Evolutionary conservation across 371 early-diverging fungal genomes (phyloP).

Genomic region (Lichtheimia corymbifera): DNA sequence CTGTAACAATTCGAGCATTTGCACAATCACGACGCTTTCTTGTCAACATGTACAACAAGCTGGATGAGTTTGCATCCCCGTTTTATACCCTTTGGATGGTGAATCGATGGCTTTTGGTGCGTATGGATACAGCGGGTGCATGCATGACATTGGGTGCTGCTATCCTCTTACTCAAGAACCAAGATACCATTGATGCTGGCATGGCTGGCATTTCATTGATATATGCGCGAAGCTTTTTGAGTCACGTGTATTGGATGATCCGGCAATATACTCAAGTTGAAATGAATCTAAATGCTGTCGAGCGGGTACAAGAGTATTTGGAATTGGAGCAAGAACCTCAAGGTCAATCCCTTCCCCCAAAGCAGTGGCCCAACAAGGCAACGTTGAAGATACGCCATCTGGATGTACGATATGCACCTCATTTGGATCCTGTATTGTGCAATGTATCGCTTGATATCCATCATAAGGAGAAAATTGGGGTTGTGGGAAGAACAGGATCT

Average conservation of each 20-base stretch:
- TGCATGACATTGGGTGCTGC: conserved; percentile 70
- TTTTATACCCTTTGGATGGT: conserved; percentile 82
- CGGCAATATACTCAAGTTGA: conserved; percentile 74
- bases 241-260: conserved; percentile 44
- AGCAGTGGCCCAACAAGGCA: not conserved
- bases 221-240: conserved; percentile 72
- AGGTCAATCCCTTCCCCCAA: conserved; percentile 37
- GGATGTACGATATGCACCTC: conserved; percentile 67
- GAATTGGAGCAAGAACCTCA: conserved; percentile 65
- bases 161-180: conserved; percentile 53
- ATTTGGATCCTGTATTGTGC: conserved; percentile 66
- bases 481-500: conserved; percentile 78
- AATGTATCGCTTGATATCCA: conserved; percentile 63
- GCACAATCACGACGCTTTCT: conserved; percentile 65
- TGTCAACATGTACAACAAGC: conserved; percentile 49
- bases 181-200: conserved; percentile 69
- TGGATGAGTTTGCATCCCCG: conserved; percentile 71
- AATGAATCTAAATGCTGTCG: conserved; percentile 82
- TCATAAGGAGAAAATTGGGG: conserved; percentile 75
- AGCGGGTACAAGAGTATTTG: conserved; percentile 82
- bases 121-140: conserved; percentile 74
- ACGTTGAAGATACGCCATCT: conserved; percentile 42
- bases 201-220: conserved; percentile 82
- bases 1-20: conserved; percentile 74
- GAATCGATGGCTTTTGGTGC: conserved; percentile 81